Percentiles rank a stretch among this genome's conserved stretches.
phyloP scores from a whole-genome alignment of 768 basidiomycete species.

The Pulveroboletus sp. region DNA sequence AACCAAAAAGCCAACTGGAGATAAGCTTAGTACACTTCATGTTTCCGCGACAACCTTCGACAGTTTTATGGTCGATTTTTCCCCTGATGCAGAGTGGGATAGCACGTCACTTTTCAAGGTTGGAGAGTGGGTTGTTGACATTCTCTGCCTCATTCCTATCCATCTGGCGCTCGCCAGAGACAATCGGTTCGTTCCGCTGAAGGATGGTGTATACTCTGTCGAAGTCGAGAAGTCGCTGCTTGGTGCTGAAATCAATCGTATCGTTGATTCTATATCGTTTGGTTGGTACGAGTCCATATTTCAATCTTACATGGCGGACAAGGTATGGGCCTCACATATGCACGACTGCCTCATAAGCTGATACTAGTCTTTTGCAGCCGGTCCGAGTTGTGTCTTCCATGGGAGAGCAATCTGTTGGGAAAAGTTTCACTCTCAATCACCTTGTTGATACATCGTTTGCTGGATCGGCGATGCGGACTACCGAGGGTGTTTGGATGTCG shows the following conservation, averaged over 20 bases:
- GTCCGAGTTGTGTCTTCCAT: conserved; percentile 64
- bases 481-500: conserved; percentile 65
- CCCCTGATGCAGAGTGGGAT: conserved; percentile 14
- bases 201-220: conserved; percentile 48
- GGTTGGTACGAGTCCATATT: conserved; percentile 66
- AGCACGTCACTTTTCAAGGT: conserved; percentile 35
- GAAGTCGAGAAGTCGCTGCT: conserved; percentile 50
- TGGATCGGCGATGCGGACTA: conserved; percentile 59
- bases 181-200: conserved; percentile 57
- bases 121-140: conserved; percentile 60
- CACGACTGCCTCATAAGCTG: not conserved
- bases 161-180: conserved; percentile 57
- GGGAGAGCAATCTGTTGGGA: conserved; percentile 66
- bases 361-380: conserved; percentile 32
- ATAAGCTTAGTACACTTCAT: conserved; percentile 34
- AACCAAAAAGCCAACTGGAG: conserved; percentile 49
- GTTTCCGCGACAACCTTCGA: conserved; percentile 30
- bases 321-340: conserved; percentile 29
- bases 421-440: conserved; percentile 55
- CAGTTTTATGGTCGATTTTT: conserved; percentile 15
- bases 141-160: conserved; percentile 60
- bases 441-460: conserved; percentile 63
- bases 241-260: conserved; percentile 53
- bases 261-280: conserved; percentile 52
- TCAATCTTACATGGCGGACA: conserved; percentile 56